Conservation (phyloP, 768 basidiomycete genomes). For the Leccinum pellstonianum region DNA sequence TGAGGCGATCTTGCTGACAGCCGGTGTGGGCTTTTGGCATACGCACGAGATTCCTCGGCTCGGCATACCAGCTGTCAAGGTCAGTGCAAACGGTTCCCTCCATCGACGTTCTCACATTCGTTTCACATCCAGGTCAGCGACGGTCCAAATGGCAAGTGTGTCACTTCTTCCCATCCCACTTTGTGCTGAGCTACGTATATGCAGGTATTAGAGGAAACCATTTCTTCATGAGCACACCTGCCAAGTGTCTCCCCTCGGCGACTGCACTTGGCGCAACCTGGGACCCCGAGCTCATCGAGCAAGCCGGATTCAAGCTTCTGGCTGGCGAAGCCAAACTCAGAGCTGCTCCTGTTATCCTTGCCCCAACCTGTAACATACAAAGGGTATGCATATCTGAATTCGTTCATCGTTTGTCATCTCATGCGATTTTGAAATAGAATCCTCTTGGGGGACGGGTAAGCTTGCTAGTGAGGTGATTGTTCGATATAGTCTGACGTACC, state of each 20-base stretch:
- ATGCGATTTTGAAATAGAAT: constrained; percentile 38
- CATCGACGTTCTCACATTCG: constrained; percentile 1
- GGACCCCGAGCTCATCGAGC: constrained; percentile 61
- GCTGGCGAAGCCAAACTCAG: constrained; percentile 71
- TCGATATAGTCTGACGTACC: constrained; percentile 10
- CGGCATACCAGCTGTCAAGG: constrained; percentile 72
- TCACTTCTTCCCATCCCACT: neutral
- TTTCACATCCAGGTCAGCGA: constrained; percentile 57
- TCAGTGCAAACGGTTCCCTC: constrained; percentile 14
- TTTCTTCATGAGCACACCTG: constrained; percentile 80
- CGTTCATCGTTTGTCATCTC: neutral
- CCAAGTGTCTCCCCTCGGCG: constrained; percentile 73
- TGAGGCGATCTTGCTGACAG: constrained; percentile 69
- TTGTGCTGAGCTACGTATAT: neutral
- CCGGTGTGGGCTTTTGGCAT: constrained; percentile 78
- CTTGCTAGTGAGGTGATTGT: neutral
- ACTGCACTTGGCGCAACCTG: constrained; percentile 78
- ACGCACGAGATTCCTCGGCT: constrained; percentile 64
- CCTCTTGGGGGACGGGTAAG: constrained; percentile 69
- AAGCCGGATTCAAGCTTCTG: constrained; percentile 61
- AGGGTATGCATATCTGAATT: constrained; percentile 43
- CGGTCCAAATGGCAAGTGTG: constrained; percentile 66
- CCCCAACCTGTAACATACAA: constrained; percentile 84
- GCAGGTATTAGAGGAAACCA: constrained; percentile 63
- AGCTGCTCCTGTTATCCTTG: constrained; percentile 67